Base-by-base conservation (phyloP, 768 basidiomycete genomes). In the Auriculariales sp. region DNA sequence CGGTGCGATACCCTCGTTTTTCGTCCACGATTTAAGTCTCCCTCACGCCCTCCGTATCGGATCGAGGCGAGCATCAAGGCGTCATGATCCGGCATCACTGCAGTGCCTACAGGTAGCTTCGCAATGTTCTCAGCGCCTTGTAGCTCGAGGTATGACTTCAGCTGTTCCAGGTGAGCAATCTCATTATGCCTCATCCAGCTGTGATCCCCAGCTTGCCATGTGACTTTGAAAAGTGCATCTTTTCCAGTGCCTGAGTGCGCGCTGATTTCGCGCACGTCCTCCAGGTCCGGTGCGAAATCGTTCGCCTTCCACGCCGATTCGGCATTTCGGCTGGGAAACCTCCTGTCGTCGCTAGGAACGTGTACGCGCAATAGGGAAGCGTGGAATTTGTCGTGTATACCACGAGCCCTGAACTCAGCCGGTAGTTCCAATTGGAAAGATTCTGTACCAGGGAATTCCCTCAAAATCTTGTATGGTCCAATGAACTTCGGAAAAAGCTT, bases 401-500 rank as follows among this genome's bases (percentile, higher is more conserved):
- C 56, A 9, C 53, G 27, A 6, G 46, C 19, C 31, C 44, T 49
- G 3, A 57, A 31, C 32, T 55, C 56, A 1, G 14, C 17, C 2
- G 57, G 56, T 28, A 58, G 28, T 1, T 50, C 54, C n/a, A 52
- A 22, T 50, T 49, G 39, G 36, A 39, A 52, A 25, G 19, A 35
- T 11, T 28, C 47, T 2, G 31, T 49, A 19, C 25, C 25, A n/a
- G n/a, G 15, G 29, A 47, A 30, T 10, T 22, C 49, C 46, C 53
- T 49, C 17, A 51, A 5, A 17, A 57, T 55, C 35, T 48, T 27
- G 42, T 49, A 59, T 3, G 62, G 62, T 3, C 62, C 59, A 51
- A 62, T 55, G 42, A 35, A 63, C 45, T 61, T 60, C 1, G 61
- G 61, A 3, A 55, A 46, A 9, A 62, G 48, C 45, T 62, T 63